phyloP scores from a whole-genome alignment of 1,284 basidiomycete genomes.

The Sutorius eximius region DNA sequence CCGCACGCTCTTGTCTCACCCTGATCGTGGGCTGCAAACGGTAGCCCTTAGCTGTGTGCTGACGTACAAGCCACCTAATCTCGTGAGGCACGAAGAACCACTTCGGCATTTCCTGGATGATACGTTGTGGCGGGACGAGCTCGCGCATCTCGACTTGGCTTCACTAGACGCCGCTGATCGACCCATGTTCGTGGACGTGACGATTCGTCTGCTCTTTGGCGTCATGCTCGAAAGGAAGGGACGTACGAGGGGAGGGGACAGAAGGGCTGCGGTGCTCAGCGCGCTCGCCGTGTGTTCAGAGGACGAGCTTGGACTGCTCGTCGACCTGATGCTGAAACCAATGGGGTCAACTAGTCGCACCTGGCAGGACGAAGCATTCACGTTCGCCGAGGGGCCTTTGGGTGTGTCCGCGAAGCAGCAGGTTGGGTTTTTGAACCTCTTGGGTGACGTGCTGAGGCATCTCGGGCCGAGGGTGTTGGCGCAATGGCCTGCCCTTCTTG shows the following conservation, averaged over 20 bases:
- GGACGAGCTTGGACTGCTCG: constrained; percentile 75
- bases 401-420: constrained; percentile 67
- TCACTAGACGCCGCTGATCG: constrained; percentile 68
- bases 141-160: constrained; percentile 71
- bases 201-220: constrained; percentile 85
- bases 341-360: constrained; percentile 45
- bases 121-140: constrained; percentile 85
- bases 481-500: constrained; percentile 76
- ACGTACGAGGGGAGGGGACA: constrained; percentile 67
- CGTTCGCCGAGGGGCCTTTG: constrained; percentile 32
- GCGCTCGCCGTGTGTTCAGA: constrained; percentile 71
- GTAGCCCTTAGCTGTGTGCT: constrained; percentile 80
- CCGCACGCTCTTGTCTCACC: constrained; percentile 78
- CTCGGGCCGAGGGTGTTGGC: constrained; percentile 69
- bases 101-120: constrained; percentile 80
- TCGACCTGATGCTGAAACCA: constrained; percentile 90
- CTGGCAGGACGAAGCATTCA: constrained; percentile 29
- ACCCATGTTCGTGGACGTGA: constrained; percentile 67
- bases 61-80: constrained; percentile 77
- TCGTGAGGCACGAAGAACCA: constrained; percentile 67
- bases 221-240: constrained; percentile 85
- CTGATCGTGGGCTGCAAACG: constrained; percentile 79
- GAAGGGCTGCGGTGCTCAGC: constrained; percentile 76
- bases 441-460: constrained; percentile 82
- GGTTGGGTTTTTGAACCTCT: constrained; percentile 78